Evolutionary conservation across 1,139 yeast species (phyloP), one percentile per base, ranked within the genome.

Genomic region (Eremothecium cymbalariae): DNA sequence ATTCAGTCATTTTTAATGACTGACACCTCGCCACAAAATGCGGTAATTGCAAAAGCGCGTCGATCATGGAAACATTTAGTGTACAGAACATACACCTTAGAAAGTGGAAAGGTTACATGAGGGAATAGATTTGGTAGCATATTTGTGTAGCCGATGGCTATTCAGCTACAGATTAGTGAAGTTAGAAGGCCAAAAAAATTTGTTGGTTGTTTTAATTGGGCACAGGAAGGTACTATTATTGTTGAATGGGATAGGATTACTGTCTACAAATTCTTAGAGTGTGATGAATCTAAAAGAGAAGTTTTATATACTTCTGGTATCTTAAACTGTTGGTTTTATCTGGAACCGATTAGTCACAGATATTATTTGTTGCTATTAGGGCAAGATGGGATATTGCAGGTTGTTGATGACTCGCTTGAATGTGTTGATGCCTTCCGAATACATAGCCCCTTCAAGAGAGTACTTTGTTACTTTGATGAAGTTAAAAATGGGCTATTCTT

Each of bases 321-420:
- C 11, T 12, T 26, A 17, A 28, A 14, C 9, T 48, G 43, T 4
- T 20, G 38, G 13, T 12, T 31, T 8, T 43, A 41, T 34, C 31
- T 30, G 26, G 47, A 45, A 21, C 41, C 42, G 6, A 22, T 43
- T 2, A 25, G 37, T 4, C 22, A 28, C 3, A 26, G 28, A 4
- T 37, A 41, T 7, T 49, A 37, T 22, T 21, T 48, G 5, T 19
- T 48, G 13, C 6, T 49, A 1, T 32, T 50, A 6, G 43, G 43
- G 33, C 39, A 37, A 9, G 34, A 43, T 30, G 53, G 55, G 6
- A 29, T 24, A 4, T 24, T 48, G 17, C 45, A 44, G 19, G 21
- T 45, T 2, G n/a, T 38, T 17, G 32, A 48, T 25, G 21, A 32
- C 6, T 19, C 40, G 12, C 36, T 43, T 8, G 23, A 34, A n/a